Conservation (phyloP, 768 basidiomycete genomes). For the Cantharellus anzutake region DNA sequence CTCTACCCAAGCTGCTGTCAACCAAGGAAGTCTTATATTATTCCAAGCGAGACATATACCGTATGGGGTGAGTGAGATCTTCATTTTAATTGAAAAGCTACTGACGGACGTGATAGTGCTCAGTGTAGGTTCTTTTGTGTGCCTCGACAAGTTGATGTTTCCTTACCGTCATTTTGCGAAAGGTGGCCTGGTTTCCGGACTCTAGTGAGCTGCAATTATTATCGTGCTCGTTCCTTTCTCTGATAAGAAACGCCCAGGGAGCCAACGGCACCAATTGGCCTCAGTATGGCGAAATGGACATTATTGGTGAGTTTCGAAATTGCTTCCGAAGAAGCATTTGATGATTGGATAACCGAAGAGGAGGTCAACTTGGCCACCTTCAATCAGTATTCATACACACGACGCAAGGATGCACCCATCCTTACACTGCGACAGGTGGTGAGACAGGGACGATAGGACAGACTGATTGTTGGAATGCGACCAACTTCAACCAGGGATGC, state of each 20-base stretch:
- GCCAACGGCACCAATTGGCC: neutral
- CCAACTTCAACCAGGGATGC: constrained; percentile 1
- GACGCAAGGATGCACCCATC: neutral
- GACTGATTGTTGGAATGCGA: constrained; percentile 1
- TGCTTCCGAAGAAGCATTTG: neutral
- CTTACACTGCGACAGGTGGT: neutral
- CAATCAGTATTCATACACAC: neutral
- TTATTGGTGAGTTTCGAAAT: neutral
- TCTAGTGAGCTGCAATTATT: neutral
- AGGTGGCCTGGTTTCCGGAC: neutral
- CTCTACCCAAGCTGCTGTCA: neutral
- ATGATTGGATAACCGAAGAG: neutral
- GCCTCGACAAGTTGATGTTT: neutral
- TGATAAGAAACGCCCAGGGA: neutral
- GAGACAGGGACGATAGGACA: neutral
- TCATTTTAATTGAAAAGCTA: too few relatives aligned
- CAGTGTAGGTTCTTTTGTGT: neutral
- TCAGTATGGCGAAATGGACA: neutral
- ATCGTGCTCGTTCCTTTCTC: neutral
- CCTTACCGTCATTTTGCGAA: neutral
- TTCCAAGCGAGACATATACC: neutral
- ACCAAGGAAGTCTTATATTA: neutral
- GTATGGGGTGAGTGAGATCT: constrained; percentile 1
- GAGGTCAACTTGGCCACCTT: neutral
- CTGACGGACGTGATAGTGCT: too few relatives aligned